phyloP scores from a whole-genome alignment of 148 eudicot species.

The Rhododendron kiyosumense region DNA sequence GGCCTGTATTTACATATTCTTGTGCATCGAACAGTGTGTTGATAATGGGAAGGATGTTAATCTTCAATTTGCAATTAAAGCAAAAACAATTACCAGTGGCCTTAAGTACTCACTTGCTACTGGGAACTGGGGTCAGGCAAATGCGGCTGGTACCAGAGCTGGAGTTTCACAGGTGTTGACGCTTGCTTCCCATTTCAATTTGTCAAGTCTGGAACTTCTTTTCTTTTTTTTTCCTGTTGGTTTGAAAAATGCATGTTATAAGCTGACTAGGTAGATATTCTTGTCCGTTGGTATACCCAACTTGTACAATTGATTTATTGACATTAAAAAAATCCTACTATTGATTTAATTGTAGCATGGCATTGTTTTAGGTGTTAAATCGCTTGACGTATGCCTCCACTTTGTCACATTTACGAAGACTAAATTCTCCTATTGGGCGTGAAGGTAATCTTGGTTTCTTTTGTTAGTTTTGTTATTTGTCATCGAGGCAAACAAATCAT shows the following conservation, averaged over 20 bases:
- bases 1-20: neutral
- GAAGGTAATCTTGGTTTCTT: constrained; percentile 40
- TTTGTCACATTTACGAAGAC: constrained; percentile 82
- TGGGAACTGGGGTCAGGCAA: constrained; percentile 99
- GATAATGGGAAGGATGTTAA: constrained; percentile 93
- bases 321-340: neutral
- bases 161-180: constrained; percentile 81
- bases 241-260: neutral
- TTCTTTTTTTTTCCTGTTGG: neutral
- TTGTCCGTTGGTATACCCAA: neutral
- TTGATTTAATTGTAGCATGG: neutral
- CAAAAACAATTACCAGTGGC: constrained; percentile 97
- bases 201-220: neutral
- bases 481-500: neutral
- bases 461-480: neutral
- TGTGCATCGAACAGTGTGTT: constrained; percentile 45
- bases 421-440: constrained; percentile 96
- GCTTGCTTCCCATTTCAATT: neutral
- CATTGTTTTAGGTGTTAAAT: constrained; percentile 61
- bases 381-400: constrained; percentile 98
- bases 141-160: constrained; percentile 98
- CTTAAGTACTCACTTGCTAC: constrained; percentile 96
- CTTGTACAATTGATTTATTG: neutral
- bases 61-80: constrained; percentile 93
- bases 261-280: neutral